Evolutionary conservation across 2,329 filamentous ascomycete species (phyloP), one percentile per base, ranked within the genome.

Genomic region (Epichloe sibirici): DNA sequence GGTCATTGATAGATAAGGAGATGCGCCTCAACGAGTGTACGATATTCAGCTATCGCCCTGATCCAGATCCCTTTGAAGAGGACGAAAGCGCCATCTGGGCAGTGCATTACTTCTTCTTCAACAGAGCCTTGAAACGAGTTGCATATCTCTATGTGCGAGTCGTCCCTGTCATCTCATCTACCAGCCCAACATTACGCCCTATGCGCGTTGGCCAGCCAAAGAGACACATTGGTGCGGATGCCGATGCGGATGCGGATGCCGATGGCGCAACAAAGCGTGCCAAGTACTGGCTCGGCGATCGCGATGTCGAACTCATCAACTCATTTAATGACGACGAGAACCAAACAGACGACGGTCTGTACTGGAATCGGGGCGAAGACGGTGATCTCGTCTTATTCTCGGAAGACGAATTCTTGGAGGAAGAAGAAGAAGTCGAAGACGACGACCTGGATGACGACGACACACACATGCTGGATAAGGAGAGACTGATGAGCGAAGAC

Each of bases 61-160:
- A 89, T 42, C 88, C 90, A 56, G 90, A 95, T 63, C 89, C 90
- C 0, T 95, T 94, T 62, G 86, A 90, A 61, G 90, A 90, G 57
- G 90, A 95, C 56, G 90, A 96, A 63, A 88, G 88, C 56, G 86
- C 90, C 9, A 90, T 98, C 57, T 98, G 91, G 91, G 90, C 88
- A 48, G 77, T 90, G 57, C 90, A 97, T 67, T 96, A 95, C 69
- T 95, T 98, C 74, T 95, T 97, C 69, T 97, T 96, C 78, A 96
- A 95, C 74, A 91, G 91, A 63, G 76, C 83, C 28, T 79, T 85
- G 64, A 97, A 97, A 73, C 83, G 93, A 43, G 91, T 98, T 17
- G 90, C 89, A 55, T 98, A 98, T 66, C 73, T 98, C 45, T 94
- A 96, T 63, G 80, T 96, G 45, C 85, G 91, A 56, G 90, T 88